Percentiles rank a stretch among this genome's conserved stretches.
phyloP scores from a whole-genome alignment of 2,329 filamentous ascomycete genomes.

The Lachnellula cervina region DNA sequence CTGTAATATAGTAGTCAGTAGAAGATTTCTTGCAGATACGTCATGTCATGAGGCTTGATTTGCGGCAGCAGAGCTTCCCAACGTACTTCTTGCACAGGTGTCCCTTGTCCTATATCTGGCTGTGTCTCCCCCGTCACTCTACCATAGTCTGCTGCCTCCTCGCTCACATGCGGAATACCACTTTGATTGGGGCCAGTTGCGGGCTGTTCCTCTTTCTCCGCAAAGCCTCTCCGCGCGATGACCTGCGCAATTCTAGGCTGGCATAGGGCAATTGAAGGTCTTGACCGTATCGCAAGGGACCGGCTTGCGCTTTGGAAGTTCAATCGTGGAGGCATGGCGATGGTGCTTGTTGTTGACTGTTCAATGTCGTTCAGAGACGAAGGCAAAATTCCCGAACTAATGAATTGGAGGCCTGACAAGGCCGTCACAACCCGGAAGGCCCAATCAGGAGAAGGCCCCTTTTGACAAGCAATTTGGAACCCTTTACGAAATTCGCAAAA shows the following conservation, averaged over 20 bases:
- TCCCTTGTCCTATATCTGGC: slow-evolving; percentile 61
- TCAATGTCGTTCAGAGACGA: no score
- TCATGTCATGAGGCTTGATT: slow-evolving; percentile 18
- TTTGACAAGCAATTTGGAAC: no score
- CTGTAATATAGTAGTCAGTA: slow-evolving; percentile 35
- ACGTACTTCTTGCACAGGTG: slow-evolving; percentile 60
- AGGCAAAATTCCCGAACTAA: not conserved
- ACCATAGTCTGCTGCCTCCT: slow-evolving; percentile 58
- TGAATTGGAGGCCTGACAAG: not conserved
- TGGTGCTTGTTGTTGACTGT: slow-evolving; percentile 2
- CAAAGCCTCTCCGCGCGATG: slow-evolving; percentile 26
- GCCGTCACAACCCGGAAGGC: not conserved
- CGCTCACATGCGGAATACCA: slow-evolving; percentile 54
- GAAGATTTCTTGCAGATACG: not conserved
- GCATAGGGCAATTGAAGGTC: slow-evolving; percentile 32
- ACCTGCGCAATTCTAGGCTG: slow-evolving; percentile 23
- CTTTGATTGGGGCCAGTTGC: slow-evolving; percentile 45
- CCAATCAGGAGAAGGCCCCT: not conserved
- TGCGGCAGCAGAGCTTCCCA: slow-evolving; percentile 1
- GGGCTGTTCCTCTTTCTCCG: slow-evolving; percentile 24
- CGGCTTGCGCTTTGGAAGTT: slow-evolving; percentile 43
- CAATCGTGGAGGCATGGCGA: slow-evolving; percentile 51
- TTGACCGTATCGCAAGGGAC: slow-evolving; percentile 37
- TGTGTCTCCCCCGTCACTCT: slow-evolving; percentile 51
- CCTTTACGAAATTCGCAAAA: no score